Percentiles rank a stretch among this genome's conserved stretches.
These are phyloP conservation scores for Trypanosoma boissoni DNA, from an alignment of 208 protist species.

Conservation along the genomic window DNA sequence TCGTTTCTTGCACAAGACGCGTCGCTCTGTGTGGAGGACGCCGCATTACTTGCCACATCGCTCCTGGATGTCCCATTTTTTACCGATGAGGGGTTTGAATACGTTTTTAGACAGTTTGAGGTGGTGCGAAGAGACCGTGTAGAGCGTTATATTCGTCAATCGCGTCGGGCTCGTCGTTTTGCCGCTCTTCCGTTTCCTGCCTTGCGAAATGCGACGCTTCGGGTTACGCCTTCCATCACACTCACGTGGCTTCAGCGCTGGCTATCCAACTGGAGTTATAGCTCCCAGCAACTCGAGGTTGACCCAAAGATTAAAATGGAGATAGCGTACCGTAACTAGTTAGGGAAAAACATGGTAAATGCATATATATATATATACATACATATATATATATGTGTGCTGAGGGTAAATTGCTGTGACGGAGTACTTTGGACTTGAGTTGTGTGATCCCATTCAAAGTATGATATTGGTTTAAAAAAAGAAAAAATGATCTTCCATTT, in stretches of 20 bases:
- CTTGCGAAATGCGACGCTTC: constrained; percentile 55
- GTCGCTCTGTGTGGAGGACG: constrained; percentile 87
- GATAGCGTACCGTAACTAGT: constrained; percentile 43
- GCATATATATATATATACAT: not conserved
- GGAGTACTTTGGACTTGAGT: not conserved
- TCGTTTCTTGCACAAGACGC: constrained; percentile 83
- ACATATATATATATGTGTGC: not conserved
- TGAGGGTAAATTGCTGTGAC: not conserved
- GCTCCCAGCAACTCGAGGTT: constrained; percentile 73
- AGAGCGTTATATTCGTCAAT: constrained; percentile 87
- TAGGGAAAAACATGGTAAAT: not conserved
- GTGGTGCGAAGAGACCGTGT: constrained; percentile 75
- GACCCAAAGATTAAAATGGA: constrained; percentile 87
- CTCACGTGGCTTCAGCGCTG: constrained; percentile 60
- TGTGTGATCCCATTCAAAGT: not conserved
- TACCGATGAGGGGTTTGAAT: constrained; percentile 79
- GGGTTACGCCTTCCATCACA: constrained; percentile 32
- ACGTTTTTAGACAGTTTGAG: constrained; percentile 84
- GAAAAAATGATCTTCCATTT: too few species aligned
- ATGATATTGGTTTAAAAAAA: too few species aligned
- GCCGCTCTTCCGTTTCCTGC: constrained; percentile 39
- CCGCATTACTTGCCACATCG: constrained; percentile 75
- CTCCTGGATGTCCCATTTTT: constrained; percentile 77
- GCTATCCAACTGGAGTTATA: constrained; percentile 85
- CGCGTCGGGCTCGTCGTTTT: constrained; percentile 64